Evolutionary conservation across 2,329 filamentous ascomycete species (phyloP).

Genomic region (Albophoma yamanashiensis): DNA sequence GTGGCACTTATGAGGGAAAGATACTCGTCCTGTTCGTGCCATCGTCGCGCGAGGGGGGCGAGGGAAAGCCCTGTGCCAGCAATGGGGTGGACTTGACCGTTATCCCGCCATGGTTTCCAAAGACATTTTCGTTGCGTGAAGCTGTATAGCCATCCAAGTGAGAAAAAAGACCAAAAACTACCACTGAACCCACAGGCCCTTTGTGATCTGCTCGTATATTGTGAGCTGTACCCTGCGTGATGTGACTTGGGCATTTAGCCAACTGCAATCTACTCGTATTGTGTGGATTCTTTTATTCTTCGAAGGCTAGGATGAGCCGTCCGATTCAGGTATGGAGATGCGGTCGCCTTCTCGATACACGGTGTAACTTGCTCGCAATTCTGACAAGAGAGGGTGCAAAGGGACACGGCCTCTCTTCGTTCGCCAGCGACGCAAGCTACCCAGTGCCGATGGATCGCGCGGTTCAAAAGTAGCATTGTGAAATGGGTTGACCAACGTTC

Average conservation of each 20-base stretch:
- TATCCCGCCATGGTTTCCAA: conserved; percentile 45
- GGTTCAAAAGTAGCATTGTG: background rate
- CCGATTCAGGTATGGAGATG: background rate
- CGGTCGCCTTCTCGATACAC: background rate
- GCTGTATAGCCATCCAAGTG: conserved; percentile 13
- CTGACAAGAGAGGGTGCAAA: background rate
- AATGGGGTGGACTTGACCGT: conserved; percentile 84
- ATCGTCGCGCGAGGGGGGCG: conserved; percentile 25
- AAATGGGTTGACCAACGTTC: background rate
- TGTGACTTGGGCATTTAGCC: background rate
- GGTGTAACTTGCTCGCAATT: background rate
- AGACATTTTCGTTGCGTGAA: conserved; percentile 15
- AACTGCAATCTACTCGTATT: too few relatives aligned
- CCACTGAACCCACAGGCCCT: conserved; percentile 3
- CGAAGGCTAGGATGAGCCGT: background rate
- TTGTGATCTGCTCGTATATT: background rate
- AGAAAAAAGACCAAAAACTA: conserved; percentile 9
- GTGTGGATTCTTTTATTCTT: background rate
- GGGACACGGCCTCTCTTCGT: background rate
- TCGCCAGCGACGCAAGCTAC: background rate
- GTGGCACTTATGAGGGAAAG: conserved; percentile 99
- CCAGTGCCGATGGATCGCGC: background rate
- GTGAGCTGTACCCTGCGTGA: background rate
- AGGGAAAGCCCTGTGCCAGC: conserved; percentile 98
- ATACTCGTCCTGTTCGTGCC: conserved; percentile 51